Conservation (phyloP, 1,284 basidiomycete species). For the Tilletia walkeri region DNA sequence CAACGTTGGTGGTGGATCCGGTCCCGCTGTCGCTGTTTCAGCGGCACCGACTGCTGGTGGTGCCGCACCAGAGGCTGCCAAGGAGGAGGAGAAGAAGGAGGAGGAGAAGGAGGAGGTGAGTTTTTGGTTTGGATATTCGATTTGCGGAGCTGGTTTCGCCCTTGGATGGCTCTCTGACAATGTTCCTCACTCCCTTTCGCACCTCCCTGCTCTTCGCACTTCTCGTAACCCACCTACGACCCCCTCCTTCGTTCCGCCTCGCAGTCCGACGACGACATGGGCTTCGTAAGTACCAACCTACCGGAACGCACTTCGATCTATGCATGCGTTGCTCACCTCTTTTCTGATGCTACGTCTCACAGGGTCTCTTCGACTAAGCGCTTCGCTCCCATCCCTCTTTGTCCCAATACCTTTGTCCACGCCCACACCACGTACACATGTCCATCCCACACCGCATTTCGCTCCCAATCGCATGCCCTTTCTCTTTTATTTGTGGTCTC, state of each 20-base stretch:
- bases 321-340: no score
- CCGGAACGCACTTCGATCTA: no score
- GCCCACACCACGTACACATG: neutral
- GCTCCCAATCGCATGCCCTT: conserved; percentile 13
- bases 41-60: conserved; percentile 64
- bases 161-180: neutral
- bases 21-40: conserved; percentile 59
- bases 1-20: conserved; percentile 82
- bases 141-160: neutral
- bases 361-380: conserved; percentile 73
- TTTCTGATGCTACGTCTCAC: neutral
- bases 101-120: conserved; percentile 61
- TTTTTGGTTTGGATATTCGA: neutral
- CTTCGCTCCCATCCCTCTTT: conserved; percentile 14
- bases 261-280: conserved; percentile 55
- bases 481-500: no score
- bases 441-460: conserved; percentile 4
- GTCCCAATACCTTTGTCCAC: neutral
- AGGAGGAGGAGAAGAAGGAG: conserved; percentile 80
- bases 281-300: conserved; percentile 58
- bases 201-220: no score
- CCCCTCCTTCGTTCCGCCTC: neutral
- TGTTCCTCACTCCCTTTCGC: no score
- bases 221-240: neutral
- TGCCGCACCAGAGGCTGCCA: conserved; percentile 63